phyloP scores from a whole-genome alignment of 129 eudicot genomes.

The Helianthus tuberosus region DNA sequence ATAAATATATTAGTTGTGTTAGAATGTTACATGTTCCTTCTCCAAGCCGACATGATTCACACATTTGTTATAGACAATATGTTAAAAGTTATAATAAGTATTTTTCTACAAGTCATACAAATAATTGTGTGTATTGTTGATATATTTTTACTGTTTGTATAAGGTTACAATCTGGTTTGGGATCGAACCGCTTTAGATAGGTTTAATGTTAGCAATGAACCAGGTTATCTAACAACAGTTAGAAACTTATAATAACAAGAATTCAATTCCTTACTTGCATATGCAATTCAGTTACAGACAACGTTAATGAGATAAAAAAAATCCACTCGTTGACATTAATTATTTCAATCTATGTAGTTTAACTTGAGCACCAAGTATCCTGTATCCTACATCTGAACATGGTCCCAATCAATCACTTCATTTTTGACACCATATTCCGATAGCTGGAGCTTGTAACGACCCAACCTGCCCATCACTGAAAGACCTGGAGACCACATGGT shows the following conservation, averaged over 20 bases:
- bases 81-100: too few relatives aligned
- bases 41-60: too few relatives aligned
- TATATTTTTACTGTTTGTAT: too few relatives aligned
- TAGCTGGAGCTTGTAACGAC: conserved; percentile 52
- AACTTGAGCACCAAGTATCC: conserved; percentile 16
- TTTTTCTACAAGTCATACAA: too few relatives aligned
- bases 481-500: conserved; percentile 45
- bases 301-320: conserved; percentile 17
- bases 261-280: not conserved
- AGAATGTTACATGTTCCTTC: too few relatives aligned
- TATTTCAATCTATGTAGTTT: conserved; percentile 26
- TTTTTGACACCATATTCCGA: conserved; percentile 45
- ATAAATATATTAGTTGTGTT: too few relatives aligned
- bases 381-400: conserved; percentile 33
- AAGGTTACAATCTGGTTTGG: too few relatives aligned
- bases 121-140: too few relatives aligned
- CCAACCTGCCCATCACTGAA: conserved; percentile 69
- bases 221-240: not conserved
- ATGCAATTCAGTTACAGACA: conserved; percentile 1
- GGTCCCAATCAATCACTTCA: conserved; percentile 54
- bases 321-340: conserved; percentile 26
- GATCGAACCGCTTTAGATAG: too few relatives aligned
- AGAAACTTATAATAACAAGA: not conserved
- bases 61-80: too few relatives aligned
- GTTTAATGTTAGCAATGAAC: too few relatives aligned